These are phyloP conservation scores for Emiliania huxleyi DNA, from an alignment of 78 protist genomes.

Conservation along the genomic window DNA sequence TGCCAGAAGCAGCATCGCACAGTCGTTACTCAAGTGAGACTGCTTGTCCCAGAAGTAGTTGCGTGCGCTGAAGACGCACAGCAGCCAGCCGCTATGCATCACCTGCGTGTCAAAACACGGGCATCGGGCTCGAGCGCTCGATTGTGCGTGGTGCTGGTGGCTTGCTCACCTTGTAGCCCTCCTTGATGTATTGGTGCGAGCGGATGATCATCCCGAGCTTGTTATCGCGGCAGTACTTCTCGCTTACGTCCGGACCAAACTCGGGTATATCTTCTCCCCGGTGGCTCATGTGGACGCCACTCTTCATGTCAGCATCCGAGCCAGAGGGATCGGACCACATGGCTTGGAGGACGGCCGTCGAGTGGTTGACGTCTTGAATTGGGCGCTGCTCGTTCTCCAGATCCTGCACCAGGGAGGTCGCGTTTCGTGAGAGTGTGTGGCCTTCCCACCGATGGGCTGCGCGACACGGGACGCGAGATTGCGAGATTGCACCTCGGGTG, in stretches of 20 bases:
- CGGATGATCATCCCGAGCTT: neutral
- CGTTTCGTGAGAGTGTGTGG: too few relatives aligned
- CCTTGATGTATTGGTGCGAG: neutral
- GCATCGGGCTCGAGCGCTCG: too few relatives aligned
- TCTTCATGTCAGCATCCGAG: neutral
- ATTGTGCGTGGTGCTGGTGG: too few relatives aligned
- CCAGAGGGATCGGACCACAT: constrained; percentile 61
- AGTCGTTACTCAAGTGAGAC: neutral
- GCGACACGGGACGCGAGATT: neutral
- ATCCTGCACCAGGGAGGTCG: too few relatives aligned
- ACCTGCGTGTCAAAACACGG: too few relatives aligned
- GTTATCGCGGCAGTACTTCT: neutral
- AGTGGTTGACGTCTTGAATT: too few relatives aligned
- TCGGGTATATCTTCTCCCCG: neutral
- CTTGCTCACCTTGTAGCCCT: constrained; percentile 7
- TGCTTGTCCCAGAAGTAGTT: neutral
- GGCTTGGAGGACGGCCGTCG: neutral
- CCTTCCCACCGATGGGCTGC: neutral
- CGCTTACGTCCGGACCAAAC: neutral
- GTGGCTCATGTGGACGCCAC: neutral
- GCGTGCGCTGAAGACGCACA: neutral
- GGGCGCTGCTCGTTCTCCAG: neutral
- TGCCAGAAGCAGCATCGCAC: constrained; percentile 11
- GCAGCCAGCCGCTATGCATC: neutral
- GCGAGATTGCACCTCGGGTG: too few relatives aligned